Evolutionary conservation across 257 asterid genomes (phyloP).

Genomic region (Galeopsis tetrahit): DNA sequence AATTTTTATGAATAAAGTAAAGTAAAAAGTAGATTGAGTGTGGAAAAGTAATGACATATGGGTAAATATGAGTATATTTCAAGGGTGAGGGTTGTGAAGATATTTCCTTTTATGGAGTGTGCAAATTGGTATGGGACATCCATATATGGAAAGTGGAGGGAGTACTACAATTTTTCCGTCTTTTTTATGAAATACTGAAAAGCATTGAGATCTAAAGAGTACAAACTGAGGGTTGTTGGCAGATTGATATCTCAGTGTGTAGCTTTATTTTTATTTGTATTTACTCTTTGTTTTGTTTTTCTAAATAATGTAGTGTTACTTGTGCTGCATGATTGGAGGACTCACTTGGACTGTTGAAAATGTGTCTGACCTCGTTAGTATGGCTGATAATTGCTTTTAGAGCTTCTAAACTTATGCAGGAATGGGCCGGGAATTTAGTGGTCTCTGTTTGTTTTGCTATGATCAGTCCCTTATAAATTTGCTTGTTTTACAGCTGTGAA

Average conservation of each 20-base stretch:
- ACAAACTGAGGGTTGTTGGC: neutral
- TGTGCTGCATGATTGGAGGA: neutral
- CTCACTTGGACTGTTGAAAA: constrained; percentile 5
- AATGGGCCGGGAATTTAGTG: neutral
- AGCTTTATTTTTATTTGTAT: neutral
- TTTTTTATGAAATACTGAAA: neutral
- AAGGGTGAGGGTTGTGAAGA: too few species aligned
- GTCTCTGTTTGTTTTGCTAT: constrained; percentile 5
- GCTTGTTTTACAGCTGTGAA: neutral
- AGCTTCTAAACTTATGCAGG: neutral
- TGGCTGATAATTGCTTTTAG: constrained; percentile 6
- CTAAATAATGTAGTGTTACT: neutral
- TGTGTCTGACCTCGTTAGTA: neutral
- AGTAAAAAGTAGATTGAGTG: too few species aligned
- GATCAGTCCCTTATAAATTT: neutral
- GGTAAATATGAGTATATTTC: too few species aligned
- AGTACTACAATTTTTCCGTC: neutral
- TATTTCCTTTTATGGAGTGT: too few species aligned
- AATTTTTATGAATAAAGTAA: too few species aligned
- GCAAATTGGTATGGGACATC: too few species aligned
- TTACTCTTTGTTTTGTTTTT: neutral
- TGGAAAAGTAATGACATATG: too few species aligned
- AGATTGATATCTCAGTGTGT: neutral
- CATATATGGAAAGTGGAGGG: too few species aligned
- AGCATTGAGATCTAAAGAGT: neutral